phyloP scores from a whole-genome alignment of 2,329 filamentous ascomycete genomes.

The Microdochium trichocladiopsis region DNA sequence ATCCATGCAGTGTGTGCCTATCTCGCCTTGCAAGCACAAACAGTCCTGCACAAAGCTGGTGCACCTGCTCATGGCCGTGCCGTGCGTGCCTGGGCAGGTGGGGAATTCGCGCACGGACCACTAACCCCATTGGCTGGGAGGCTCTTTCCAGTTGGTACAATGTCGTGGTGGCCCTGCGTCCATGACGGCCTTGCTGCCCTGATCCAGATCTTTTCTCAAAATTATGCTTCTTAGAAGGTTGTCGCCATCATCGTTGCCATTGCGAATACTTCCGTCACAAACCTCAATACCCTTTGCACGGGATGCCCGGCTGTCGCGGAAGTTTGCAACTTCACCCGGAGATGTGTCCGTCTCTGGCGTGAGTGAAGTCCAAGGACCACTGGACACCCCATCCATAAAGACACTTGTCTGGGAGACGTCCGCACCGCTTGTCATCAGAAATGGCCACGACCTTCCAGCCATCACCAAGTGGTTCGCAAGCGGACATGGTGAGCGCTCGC shows the following conservation, averaged over 20 bases:
- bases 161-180: too few species aligned
- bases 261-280: too few species aligned
- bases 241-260: too few species aligned
- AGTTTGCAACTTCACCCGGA: neutral
- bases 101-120: too few species aligned
- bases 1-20: too few species aligned
- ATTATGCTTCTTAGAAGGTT: neutral
- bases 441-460: constrained; percentile 11
- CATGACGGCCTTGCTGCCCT: too few species aligned
- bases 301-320: neutral
- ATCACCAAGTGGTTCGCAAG: constrained; percentile 18
- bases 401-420: constrained; percentile 11
- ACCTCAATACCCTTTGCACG: neutral
- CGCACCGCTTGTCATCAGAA: constrained; percentile 8
- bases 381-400: constrained; percentile 11
- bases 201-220: neutral
- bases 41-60: too few species aligned
- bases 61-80: too few species aligned
- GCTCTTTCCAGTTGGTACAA: too few species aligned
- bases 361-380: constrained; percentile 6
- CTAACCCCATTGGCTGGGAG: too few species aligned
- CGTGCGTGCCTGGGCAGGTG: too few species aligned
- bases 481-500: neutral
- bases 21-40: too few species aligned
- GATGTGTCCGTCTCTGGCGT: neutral